Percentiles rank a stretch among this genome's conserved stretches.
Evolutionary conservation across 129 eudicot genomes (phyloP).

Genomic region (Flaveria trinervia): DNA sequence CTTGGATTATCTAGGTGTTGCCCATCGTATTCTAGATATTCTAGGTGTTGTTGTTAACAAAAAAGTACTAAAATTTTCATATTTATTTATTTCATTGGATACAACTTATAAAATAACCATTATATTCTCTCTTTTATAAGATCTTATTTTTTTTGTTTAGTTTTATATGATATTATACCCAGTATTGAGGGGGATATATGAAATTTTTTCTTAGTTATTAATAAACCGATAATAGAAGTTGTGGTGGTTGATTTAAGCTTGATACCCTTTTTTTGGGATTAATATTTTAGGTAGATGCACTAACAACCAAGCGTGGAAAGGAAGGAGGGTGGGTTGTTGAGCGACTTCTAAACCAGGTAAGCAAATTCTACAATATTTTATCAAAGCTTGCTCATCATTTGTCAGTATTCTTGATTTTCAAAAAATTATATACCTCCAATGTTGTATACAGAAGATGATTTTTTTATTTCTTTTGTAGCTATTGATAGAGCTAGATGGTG

Average conservation of each 20-base stretch:
- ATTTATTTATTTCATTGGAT: neutral
- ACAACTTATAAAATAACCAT: neutral
- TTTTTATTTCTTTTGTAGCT: conserved; percentile 48
- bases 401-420: neutral
- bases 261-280: conserved; percentile 1
- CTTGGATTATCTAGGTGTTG: too few species aligned
- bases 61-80: neutral
- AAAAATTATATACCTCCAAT: neutral
- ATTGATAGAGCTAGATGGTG: conserved; percentile 84
- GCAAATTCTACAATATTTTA: conserved; percentile 5
- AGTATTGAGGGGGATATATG: neutral
- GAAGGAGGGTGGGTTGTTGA: conserved; percentile 98
- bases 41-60: too few species aligned
- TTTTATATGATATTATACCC: neutral
- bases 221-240: neutral
- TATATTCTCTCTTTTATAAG: neutral
- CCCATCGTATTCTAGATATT: too few species aligned
- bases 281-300: conserved; percentile 72
- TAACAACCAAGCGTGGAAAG: conserved; percentile 79
- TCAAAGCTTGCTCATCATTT: neutral
- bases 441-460: conserved; percentile 2
- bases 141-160: neutral
- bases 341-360: conserved; percentile 77
- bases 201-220: neutral
- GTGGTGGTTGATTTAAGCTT: conserved; percentile 2